Percentiles rank a stretch among this genome's conserved stretches.
These are phyloP conservation scores for Aspergillus taichungensis DNA, from an alignment of 495 filamentous ascomycete species.

Conservation along the genomic window DNA sequence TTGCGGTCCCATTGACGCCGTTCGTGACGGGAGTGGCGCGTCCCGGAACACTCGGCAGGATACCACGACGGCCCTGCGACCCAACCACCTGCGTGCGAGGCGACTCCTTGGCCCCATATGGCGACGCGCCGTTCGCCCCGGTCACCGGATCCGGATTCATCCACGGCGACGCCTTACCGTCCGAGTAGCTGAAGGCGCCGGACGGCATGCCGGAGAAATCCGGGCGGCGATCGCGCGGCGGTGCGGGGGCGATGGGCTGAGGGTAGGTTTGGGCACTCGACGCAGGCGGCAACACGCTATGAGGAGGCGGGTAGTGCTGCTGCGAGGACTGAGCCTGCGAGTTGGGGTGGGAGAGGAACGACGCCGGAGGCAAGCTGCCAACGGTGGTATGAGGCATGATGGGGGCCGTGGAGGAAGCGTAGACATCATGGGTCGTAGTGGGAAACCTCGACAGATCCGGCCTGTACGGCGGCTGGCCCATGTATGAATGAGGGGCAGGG, in stretches of 20 bases:
- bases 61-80: slow-evolving; percentile 81
- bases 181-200: slow-evolving; percentile 45
- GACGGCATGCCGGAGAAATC: slow-evolving; percentile 53
- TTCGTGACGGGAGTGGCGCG: slow-evolving; percentile 56
- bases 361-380: slow-evolving; percentile 49
- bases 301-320: slow-evolving; percentile 52
- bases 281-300: slow-evolving; percentile 55
- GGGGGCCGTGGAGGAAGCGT: slow-evolving; percentile 37
- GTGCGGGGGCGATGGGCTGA: slow-evolving; percentile 63
- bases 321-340: slow-evolving; percentile 45
- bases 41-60: slow-evolving; percentile 82
- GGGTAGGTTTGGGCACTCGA: slow-evolving; percentile 58
- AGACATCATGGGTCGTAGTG: slow-evolving; percentile 53
- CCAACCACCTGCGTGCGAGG: slow-evolving; percentile 85
- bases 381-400: slow-evolving; percentile 48
- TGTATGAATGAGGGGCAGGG: slow-evolving; percentile 44
- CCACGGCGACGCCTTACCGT: slow-evolving; percentile 34
- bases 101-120: slow-evolving; percentile 38
- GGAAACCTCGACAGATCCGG: slow-evolving; percentile 57
- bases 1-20: slow-evolving; percentile 52
- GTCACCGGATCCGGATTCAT: slow-evolving; percentile 31
- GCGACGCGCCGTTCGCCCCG: slow-evolving; percentile 30
- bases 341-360: slow-evolving; percentile 42
- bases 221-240: slow-evolving; percentile 48
- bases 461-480: slow-evolving; percentile 47